Conservation (phyloP, 2,329 filamentous ascomycete genomes). For the Xylariaceae sp. region DNA sequence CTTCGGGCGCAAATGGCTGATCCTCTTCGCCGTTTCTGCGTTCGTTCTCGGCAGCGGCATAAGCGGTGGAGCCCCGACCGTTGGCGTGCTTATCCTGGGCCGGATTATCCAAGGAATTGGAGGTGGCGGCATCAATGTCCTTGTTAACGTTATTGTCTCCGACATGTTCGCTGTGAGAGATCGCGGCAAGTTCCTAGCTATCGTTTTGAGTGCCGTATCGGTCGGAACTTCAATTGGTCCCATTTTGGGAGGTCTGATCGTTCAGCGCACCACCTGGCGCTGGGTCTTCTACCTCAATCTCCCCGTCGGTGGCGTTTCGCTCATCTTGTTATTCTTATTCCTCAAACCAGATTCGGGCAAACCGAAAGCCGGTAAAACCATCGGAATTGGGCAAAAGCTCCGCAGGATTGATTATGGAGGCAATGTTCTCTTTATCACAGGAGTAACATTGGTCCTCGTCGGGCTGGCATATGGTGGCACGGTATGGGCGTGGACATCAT, state of each 20-base stretch:
- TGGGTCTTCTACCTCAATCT: slow-evolving; percentile 2
- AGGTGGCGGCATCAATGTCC: not conserved
- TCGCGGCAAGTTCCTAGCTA: not conserved
- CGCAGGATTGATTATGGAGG: not conserved
- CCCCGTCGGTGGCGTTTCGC: not conserved
- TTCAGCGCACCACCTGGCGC: no score
- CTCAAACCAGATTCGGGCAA: not conserved
- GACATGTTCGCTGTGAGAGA: not conserved
- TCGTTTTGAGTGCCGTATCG: not conserved
- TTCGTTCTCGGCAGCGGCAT: not conserved
- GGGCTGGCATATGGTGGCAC: no score
- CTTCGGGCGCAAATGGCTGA: not conserved
- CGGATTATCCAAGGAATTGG: not conserved
- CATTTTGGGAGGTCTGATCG: no score
- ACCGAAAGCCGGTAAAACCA: no score
- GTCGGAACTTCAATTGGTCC: not conserved
- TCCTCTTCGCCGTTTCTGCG: not conserved
- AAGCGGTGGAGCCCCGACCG: not conserved
- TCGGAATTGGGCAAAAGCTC: no score
- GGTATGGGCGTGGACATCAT: no score
- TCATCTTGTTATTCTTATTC: not conserved
- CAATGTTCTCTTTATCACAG: not conserved
- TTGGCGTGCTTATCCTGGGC: not conserved
- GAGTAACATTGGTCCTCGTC: no score
- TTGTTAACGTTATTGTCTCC: not conserved